Conservation (phyloP, 148 eudicot species). For the Rhododendron ferrugineum region DNA sequence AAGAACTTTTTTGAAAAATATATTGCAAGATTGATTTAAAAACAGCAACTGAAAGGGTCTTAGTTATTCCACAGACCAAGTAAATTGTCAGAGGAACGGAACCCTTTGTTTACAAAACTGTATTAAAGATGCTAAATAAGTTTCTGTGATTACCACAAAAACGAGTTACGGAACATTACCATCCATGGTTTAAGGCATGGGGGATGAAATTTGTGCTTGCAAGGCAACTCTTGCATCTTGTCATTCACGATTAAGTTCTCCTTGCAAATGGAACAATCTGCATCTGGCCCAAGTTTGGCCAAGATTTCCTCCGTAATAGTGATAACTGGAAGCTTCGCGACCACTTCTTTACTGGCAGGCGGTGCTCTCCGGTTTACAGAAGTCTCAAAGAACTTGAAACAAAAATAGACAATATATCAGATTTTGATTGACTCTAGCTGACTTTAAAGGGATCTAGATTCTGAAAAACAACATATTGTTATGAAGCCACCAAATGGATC, state of each 20-base stretch:
- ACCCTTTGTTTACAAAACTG: background rate
- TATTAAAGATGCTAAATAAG: background rate
- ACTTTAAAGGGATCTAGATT: background rate
- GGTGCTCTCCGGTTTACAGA: slow-evolving; percentile 47
- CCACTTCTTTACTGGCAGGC: slow-evolving; percentile 87
- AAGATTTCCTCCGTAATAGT: slow-evolving; percentile 46
- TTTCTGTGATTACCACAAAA: background rate
- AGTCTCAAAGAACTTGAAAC: slow-evolving; percentile 27
- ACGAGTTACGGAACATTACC: slow-evolving; percentile 18
- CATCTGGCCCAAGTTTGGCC: slow-evolving; percentile 59
- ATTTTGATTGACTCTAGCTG: background rate
- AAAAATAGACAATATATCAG: background rate
- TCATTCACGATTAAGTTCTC: slow-evolving; percentile 65
- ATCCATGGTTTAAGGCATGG: slow-evolving; percentile 94
- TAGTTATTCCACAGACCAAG: background rate
- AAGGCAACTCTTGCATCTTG: slow-evolving; percentile 90
- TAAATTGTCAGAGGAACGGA: background rate
- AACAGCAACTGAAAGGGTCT: background rate
- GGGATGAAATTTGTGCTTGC: slow-evolving; percentile 85
- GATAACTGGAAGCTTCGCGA: slow-evolving; percentile 70
- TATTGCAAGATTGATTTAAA: background rate
- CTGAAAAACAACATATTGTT: background rate
- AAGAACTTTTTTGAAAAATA: background rate
- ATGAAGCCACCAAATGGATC: background rate
- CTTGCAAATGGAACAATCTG: slow-evolving; percentile 78